Percentiles rank a stretch among this genome's conserved stretches.
These are phyloP conservation scores for Saccharomyces eubayanus DNA, from an alignment of 805 yeast species.

Conservation along the genomic window DNA sequence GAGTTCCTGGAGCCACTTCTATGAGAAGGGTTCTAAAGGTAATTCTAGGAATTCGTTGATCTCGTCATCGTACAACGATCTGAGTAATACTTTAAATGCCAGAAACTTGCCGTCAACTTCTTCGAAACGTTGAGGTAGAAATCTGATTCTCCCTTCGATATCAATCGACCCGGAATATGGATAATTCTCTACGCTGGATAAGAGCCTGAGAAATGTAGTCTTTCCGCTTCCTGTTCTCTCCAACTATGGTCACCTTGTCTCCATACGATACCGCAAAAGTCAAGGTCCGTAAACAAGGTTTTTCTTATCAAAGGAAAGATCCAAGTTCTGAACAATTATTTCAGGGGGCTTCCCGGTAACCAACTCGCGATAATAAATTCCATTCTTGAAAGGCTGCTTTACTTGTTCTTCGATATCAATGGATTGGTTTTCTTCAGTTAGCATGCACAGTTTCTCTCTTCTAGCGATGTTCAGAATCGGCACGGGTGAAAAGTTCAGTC, in stretches of 20 bases:
- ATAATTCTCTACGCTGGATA: conserved; percentile 31
- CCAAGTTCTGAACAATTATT: no score
- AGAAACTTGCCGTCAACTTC: conserved; percentile 10
- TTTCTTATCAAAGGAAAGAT: background rate
- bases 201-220: conserved; percentile 40
- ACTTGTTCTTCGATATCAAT: no score
- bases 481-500: no score
- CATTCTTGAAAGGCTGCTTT: no score
- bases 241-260: conserved; percentile 36
- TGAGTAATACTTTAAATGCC: conserved; percentile 8
- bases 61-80: conserved; percentile 9
- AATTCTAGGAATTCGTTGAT: conserved; percentile 6
- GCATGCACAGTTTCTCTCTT: no score
- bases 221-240: conserved; percentile 48
- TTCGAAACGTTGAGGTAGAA: conserved; percentile 13
- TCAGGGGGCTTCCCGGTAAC: no score
- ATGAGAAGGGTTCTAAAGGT: conserved; percentile 7
- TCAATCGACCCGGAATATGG: conserved; percentile 12
- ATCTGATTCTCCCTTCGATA: conserved; percentile 12
- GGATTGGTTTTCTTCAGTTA: no score
- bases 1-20: conserved; percentile 11
- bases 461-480: no score
- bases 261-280: conserved; percentile 10
- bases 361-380: no score
- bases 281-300: conserved; percentile 10